Evolutionary conservation across 2,329 filamentous ascomycete genomes (phyloP), one percentile per base, ranked within the genome.

Genomic region (Trichoderma brevicompactum): DNA sequence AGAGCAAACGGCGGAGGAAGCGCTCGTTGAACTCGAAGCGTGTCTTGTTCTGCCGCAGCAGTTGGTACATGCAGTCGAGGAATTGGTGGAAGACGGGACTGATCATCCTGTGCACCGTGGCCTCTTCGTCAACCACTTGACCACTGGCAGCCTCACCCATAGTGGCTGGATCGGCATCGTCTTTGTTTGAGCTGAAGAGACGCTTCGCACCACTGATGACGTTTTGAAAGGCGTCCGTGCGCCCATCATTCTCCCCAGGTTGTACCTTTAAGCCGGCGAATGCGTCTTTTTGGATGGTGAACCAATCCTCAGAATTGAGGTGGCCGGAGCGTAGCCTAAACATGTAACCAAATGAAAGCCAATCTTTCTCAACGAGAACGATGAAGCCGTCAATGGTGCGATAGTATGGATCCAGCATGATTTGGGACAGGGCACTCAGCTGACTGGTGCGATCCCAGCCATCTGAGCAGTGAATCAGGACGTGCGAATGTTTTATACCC

Each of bases 81-180:
- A 98, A 99, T 74, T 99, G 95, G 72, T 99, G 95, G 77, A 99
- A 99, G 28, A 99, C 92, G 0, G 95, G 95, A 67, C 93, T 96
- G 40, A 96, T 91, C 80, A 98, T 95, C 70, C 92, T 95, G n/a
- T 89, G 88, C 66, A 88, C 88, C 0, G 93, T 97, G 9, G 88
- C 85, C 70, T 92, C 87, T 69, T 81, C 79, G n/a, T 84, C 81
- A 17, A 82, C 78, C 41, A 79, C 74, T 53, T 76, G 78, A 34
- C 74, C 76, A 15, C 76, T 76, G 4, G 76, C 74, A 15, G 76
- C 72, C 65, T 83, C 78, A 49, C 78, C 75, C 61, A 77, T 70
- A 55, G 77, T 81, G 28, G 89, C 87, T 1, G 86, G 85, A 58
- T 94, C 91, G 0, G 81, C 81, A 34, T 85, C 85, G 2, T 82